A percentile compares a stretch with the other conserved stretches of the same genome.
Conservation (phyloP, 2,329 filamentous ascomycete genomes). For the Gliomastix tumulicola region DNA sequence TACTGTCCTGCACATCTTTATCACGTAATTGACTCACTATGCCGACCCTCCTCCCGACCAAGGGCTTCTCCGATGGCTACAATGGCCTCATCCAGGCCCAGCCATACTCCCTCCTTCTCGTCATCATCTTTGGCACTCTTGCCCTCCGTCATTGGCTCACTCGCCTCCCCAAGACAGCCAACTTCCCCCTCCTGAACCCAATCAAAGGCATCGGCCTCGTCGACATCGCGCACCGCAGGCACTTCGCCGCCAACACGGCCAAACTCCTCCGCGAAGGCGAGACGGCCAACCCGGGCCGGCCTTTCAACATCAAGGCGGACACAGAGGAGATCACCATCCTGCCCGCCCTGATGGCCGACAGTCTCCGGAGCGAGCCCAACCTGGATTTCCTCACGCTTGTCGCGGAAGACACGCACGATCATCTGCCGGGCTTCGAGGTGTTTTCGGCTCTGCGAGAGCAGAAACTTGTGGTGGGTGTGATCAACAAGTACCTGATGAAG, state of each 20-base stretch:
- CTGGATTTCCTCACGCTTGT: slow-evolving; percentile 8
- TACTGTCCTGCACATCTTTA: too few relatives aligned
- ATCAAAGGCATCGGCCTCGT: neutral
- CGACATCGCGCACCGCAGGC: neutral
- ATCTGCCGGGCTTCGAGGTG: slow-evolving; percentile 1
- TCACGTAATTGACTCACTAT: too few relatives aligned
- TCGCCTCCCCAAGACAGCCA: neutral
- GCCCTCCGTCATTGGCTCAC: too few relatives aligned
- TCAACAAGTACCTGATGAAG: too few relatives aligned
- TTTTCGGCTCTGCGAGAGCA: too few relatives aligned
- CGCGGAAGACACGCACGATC: slow-evolving; percentile 2
- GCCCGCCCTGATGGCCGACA: slow-evolving; percentile 8
- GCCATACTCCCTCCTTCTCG: too few relatives aligned
- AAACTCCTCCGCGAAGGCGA: neutral
- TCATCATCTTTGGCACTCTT: too few relatives aligned
- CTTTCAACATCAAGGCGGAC: slow-evolving; percentile 10
- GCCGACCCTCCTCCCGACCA: too few relatives aligned
- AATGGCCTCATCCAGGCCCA: too few relatives aligned
- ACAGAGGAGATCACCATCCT: slow-evolving; percentile 11
- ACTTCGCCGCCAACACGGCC: neutral
- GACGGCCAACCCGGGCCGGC: slow-evolving; percentile 1
- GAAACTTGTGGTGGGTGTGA: too few relatives aligned
- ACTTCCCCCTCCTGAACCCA: slow-evolving; percentile 2
- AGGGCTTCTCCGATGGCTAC: too few relatives aligned
- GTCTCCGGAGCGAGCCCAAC: slow-evolving; percentile 12